A percentile compares a stretch with the other conserved stretches of the same genome.
phyloP scores from a whole-genome alignment of 1,284 basidiomycete species.

The Erythrobasidium hasegawianum region DNA sequence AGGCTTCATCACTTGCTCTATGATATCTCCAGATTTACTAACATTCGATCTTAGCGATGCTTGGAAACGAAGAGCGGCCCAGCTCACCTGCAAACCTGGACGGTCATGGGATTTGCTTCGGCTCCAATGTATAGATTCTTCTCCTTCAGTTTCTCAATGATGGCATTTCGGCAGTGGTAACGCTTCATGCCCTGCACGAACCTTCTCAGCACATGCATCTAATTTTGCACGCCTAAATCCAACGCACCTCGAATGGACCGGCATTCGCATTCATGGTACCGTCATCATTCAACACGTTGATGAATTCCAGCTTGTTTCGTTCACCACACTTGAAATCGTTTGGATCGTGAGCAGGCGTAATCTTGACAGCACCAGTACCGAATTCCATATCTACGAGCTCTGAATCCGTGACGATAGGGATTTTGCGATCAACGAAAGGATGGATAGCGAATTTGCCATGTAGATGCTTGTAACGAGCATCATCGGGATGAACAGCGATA shows the following conservation, averaged over 20 bases:
- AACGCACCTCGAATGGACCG: constrained; percentile 67
- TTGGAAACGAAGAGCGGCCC: constrained; percentile 8
- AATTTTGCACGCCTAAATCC: not conserved
- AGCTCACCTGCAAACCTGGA: constrained; percentile 78
- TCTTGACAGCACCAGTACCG: constrained; percentile 98
- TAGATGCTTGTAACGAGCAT: constrained; percentile 89
- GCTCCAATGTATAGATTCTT: constrained; percentile 82
- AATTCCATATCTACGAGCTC: constrained; percentile 91
- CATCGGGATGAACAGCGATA: constrained; percentile 92
- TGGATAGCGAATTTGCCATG: constrained; percentile 90
- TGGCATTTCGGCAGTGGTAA: constrained; percentile 83
- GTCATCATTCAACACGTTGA: constrained; percentile 95
- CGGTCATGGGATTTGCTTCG: constrained; percentile 93
- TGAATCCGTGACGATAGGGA: constrained; percentile 84
- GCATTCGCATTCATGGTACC: constrained; percentile 93
- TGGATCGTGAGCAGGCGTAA: constrained; percentile 97
- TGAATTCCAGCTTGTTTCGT: constrained; percentile 84
- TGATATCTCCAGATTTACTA: constrained; percentile 91
- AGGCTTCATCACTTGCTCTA: constrained; percentile 93
- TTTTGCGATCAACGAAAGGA: constrained; percentile 77
- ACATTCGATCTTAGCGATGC: not conserved
- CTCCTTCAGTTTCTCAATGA: constrained; percentile 81
- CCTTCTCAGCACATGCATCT: not conserved
- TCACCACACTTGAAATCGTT: constrained; percentile 95
- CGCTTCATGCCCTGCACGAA: constrained; percentile 80